A percentile compares a stretch with the other conserved stretches of the same genome.
Conservation (phyloP, 1,284 basidiomycete genomes). For the Cryptococcus sp. region DNA sequence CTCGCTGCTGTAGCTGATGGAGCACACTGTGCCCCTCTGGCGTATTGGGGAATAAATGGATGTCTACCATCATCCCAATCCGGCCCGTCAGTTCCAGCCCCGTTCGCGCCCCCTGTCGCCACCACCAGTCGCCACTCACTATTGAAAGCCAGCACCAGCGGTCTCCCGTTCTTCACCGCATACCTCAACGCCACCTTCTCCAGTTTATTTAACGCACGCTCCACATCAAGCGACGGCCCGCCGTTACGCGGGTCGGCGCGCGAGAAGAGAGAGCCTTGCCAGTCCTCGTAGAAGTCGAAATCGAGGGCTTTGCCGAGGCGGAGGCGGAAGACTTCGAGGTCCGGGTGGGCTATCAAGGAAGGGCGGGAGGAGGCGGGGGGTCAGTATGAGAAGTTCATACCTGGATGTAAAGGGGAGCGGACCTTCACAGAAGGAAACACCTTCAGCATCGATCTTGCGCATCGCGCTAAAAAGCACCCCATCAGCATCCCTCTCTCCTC, state of each 20-base stretch:
- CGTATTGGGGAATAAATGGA: conserved; percentile 75
- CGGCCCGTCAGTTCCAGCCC: conserved; percentile 11
- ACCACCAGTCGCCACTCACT: conserved; percentile 36
- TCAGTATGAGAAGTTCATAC: not conserved
- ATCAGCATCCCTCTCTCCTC: not conserved
- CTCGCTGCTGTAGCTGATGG: conserved; percentile 75
- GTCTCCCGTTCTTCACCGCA: conserved; percentile 59
- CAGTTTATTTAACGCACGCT: conserved; percentile 77
- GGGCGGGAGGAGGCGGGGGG: too few species aligned
- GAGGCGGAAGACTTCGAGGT: conserved; percentile 71
- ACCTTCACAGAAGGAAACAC: conserved; percentile 51
- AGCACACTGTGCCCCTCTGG: conserved; percentile 72
- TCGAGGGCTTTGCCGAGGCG: conserved; percentile 68
- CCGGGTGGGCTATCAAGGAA: conserved; percentile 62
- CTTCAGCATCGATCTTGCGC: conserved; percentile 67
- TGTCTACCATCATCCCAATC: too few species aligned
- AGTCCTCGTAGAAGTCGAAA: conserved; percentile 62
- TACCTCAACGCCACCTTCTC: conserved; percentile 76
- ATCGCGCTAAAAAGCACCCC: conserved; percentile 55
- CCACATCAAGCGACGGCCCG: conserved; percentile 75
- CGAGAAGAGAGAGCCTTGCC: conserved; percentile 64
- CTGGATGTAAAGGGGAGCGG: conserved; percentile 1
- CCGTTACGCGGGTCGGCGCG: conserved; percentile 77
- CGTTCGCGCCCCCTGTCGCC: too few species aligned
- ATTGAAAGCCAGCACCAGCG: conserved; percentile 71